phyloP scores from a whole-genome alignment of 768 basidiomycete species.

The Udeniomyces megalosporus region DNA sequence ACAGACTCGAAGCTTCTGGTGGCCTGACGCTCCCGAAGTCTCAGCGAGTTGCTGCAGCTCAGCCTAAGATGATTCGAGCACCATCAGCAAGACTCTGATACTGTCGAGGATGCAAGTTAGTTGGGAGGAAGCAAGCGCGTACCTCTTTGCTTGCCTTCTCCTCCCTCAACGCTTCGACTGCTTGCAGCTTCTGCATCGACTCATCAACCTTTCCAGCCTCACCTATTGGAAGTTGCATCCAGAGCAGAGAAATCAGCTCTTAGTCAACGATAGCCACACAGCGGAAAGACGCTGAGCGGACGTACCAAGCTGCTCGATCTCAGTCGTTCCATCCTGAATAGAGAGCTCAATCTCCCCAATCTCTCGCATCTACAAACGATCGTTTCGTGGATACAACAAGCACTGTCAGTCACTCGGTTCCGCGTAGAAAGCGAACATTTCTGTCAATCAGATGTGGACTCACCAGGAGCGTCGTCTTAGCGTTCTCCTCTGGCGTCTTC shows the following conservation, averaged over 20 bases:
- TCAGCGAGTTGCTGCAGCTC: slow-evolving; percentile 93
- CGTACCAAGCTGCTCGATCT: slow-evolving; percentile 78
- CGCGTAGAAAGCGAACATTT: neutral
- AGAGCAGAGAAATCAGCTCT: neutral
- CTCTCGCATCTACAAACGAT: slow-evolving; percentile 65
- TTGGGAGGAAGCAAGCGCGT: slow-evolving; percentile 19
- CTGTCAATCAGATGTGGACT: slow-evolving; percentile 20
- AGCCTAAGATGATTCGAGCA: slow-evolving; percentile 36
- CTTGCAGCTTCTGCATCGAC: slow-evolving; percentile 92
- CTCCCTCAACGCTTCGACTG: slow-evolving; percentile 90
- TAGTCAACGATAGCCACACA: neutral
- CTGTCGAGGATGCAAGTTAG: slow-evolving; percentile 14
- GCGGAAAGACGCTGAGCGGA: neutral
- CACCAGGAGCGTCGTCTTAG: slow-evolving; percentile 90
- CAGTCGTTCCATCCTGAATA: slow-evolving; percentile 95
- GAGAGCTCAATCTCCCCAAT: slow-evolving; percentile 98
- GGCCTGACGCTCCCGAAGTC: slow-evolving; percentile 96
- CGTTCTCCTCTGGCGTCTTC: slow-evolving; percentile 99
- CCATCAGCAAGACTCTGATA: neutral
- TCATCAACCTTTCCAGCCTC: slow-evolving; percentile 99
- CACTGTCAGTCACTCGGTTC: neutral
- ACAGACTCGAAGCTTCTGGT: slow-evolving; percentile 98
- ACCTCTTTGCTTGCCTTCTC: slow-evolving; percentile 95
- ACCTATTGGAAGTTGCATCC: slow-evolving; percentile 44
- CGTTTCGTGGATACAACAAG: neutral